These are phyloP conservation scores for Claviceps digitariae DNA, from an alignment of 2,329 filamentous ascomycete species.

Conservation along the genomic window DNA sequence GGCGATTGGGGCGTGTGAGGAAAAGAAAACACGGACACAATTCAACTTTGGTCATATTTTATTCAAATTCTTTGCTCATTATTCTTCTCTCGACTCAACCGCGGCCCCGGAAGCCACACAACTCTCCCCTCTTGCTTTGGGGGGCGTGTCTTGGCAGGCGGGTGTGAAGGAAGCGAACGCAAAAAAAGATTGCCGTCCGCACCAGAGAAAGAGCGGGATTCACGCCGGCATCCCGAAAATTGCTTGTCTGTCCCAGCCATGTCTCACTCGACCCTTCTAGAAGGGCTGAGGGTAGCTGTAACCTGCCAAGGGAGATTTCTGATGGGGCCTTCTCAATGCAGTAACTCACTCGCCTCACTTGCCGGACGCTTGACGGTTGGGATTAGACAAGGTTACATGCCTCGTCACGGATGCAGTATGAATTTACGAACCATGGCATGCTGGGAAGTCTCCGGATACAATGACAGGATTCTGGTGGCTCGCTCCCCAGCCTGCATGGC, in stretches of 20 bases:
- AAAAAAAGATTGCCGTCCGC: background rate
- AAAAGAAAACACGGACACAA: background rate
- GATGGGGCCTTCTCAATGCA: background rate
- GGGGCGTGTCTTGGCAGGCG: background rate
- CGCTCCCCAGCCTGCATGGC: background rate
- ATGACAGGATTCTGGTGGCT: background rate
- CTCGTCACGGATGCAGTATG: background rate
- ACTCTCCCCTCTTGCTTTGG: background rate
- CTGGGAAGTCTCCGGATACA: background rate
- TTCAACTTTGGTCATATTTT: slow-evolving; percentile 2
- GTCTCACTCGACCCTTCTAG: slow-evolving; percentile 8
- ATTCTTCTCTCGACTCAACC: background rate
- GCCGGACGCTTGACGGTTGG: background rate
- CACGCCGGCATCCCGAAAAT: slow-evolving; percentile 1
- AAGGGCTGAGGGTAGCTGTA: slow-evolving; percentile 3
- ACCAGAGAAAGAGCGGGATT: background rate
- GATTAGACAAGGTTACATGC: background rate
- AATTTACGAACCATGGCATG: background rate
- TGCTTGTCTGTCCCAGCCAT: background rate
- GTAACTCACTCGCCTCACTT: background rate
- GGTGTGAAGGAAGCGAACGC: background rate
- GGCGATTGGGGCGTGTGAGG: background rate
- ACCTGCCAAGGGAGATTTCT: background rate
- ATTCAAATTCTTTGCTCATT: background rate
- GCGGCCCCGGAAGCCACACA: background rate